Base-by-base conservation (phyloP, 208 protist genomes). In the Blechomonas ayalai region DNA sequence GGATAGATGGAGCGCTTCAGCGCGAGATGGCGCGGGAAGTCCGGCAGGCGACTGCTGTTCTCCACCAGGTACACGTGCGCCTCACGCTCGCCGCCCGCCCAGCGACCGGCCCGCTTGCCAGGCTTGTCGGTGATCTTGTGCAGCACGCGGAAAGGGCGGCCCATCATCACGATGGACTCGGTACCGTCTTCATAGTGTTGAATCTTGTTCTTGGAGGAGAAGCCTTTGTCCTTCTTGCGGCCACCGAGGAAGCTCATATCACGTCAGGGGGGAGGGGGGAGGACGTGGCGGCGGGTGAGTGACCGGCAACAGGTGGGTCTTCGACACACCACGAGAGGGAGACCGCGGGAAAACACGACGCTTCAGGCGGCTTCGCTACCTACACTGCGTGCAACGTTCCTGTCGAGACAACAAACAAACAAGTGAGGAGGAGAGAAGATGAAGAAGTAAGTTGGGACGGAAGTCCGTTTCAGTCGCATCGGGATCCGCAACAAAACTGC, bases 121-220 rank as follows among this genome's bases (percentile, higher is more conserved):
- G 69, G 41, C 28, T 67, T 48, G 31, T 82, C 68, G 34, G 62
- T 51, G 32, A 90, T 59, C 55, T 80, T 81, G 42, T 84, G 62
- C 22, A 89, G 46, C 29, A 92, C 78, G 41, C 70, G 78, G 51
- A 89, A 92, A 2, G 75, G 70, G 36, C 71, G 69, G n/a, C 83
- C 83, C 76, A 86, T 86, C 23, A 88, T 52, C 26, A 81, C 70
- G 52, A 92, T 88, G 2, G 72, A 73, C 48, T 88, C 73, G 20
- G 54, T 68, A 40, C 83, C 83, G 60, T 88, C 79, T 48, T 92
- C 71, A 48, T 86, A 82, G 45, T 79, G 74, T 76, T 85, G 71
- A 18, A 89, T 60, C 67, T 92, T 92, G 44, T 82, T 75, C 16
- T 73, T 65, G 33, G 70, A 77, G 13, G 74, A 83, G 50, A 92